Evolutionary conservation across 2,329 filamentous ascomycete genomes (phyloP).

Genomic region (Hypocreales sp.): DNA sequence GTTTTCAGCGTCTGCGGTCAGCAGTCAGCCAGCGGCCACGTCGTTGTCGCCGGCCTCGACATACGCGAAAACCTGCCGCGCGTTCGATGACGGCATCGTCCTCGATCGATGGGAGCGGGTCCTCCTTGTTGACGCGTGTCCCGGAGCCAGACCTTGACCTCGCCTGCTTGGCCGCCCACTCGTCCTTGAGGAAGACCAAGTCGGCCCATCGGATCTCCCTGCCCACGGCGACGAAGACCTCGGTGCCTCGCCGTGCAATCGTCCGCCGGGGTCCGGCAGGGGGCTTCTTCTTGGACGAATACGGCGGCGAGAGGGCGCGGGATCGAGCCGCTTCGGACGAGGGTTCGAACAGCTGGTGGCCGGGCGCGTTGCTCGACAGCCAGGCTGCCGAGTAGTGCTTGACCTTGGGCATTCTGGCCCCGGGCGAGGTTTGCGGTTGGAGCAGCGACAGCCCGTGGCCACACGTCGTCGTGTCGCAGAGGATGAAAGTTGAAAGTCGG

Average conservation of each 20-base stretch:
- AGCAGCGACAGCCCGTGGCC: too few relatives aligned
- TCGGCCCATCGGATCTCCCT: constrained; percentile 89
- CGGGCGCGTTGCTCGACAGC: constrained; percentile 65
- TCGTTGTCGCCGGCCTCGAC: constrained; percentile 4
- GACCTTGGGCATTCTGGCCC: constrained; percentile 63
- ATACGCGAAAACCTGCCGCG: constrained; percentile 17
- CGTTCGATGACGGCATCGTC: constrained; percentile 12
- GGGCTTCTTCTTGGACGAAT: constrained; percentile 25
- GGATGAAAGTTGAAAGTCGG: too few relatives aligned
- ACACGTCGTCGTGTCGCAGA: too few relatives aligned
- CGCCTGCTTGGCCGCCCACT: constrained; percentile 16
- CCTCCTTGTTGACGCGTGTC: constrained; percentile 31
- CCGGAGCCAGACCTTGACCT: constrained; percentile 15
- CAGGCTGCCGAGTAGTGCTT: constrained; percentile 75
- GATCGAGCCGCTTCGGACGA: constrained; percentile 20
- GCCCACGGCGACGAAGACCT: constrained; percentile 78
- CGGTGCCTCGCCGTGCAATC: constrained; percentile 68
- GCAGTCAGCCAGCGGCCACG: constrained; percentile 1
- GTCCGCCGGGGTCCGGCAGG: constrained; percentile 41
- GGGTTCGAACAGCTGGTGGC: constrained; percentile 60
- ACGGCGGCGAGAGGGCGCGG: constrained; percentile 22
- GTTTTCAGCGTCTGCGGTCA: constrained; percentile 52
- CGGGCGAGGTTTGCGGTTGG: too few relatives aligned
- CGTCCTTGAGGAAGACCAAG: constrained; percentile 61
- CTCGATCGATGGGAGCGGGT: constrained; percentile 22